phyloP scores from a whole-genome alignment of 1,284 basidiomycete genomes.

The Leccinum subrobustum region DNA sequence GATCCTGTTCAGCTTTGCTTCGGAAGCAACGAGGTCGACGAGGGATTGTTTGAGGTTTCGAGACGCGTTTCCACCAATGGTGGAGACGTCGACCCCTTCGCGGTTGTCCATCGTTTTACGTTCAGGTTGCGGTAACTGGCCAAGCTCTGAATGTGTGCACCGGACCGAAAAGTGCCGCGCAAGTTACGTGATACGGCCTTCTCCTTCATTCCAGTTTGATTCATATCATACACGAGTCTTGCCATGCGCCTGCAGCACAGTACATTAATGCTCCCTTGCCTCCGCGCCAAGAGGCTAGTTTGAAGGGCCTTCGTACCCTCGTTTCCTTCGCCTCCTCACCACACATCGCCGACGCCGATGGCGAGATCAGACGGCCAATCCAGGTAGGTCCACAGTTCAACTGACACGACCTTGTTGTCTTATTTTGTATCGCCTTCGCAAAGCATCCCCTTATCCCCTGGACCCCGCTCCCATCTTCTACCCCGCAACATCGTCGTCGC shows the following conservation, averaged over 20 bases:
- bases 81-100: slow-evolving; percentile 18
- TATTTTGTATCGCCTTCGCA: background rate
- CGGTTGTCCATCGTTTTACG: slow-evolving; percentile 11
- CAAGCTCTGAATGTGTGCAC: too few species aligned
- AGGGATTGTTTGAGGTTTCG: slow-evolving; percentile 25
- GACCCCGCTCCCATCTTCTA: background rate
- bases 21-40: slow-evolving; percentile 16
- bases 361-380: slow-evolving; percentile 9
- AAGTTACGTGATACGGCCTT: too few species aligned
- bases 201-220: too few species aligned
- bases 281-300: background rate
- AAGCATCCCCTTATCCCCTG: background rate
- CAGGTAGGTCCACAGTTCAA: slow-evolving; percentile 2
- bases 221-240: background rate
- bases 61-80: slow-evolving; percentile 29
- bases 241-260: background rate
- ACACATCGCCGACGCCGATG: slow-evolving; percentile 2
- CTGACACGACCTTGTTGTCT: background rate
- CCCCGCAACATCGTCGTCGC: slow-evolving; percentile 25
- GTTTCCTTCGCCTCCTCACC: background rate
- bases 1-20: slow-evolving; percentile 2
- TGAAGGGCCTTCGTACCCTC: background rate
- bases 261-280: background rate
- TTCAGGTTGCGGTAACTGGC: background rate
- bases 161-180: background rate